Conservation (phyloP, 208 protist genomes). For the Wallacemonas sp. region DNA sequence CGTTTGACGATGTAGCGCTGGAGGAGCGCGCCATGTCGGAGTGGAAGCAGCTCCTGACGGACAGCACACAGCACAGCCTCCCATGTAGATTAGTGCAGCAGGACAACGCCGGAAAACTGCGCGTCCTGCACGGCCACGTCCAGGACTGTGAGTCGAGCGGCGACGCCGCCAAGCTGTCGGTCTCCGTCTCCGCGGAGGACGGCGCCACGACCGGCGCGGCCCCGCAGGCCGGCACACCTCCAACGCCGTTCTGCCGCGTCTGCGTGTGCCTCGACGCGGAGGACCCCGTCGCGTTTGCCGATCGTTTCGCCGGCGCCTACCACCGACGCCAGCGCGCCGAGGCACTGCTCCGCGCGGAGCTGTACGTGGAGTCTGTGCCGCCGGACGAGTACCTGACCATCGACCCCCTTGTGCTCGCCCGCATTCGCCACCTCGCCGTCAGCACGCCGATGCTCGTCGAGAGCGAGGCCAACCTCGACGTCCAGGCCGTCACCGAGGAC, state of each 20-base stretch:
- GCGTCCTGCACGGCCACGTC: constrained; percentile 1
- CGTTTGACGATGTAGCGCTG: constrained; percentile 92
- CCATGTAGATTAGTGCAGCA: constrained; percentile 49
- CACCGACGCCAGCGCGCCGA: constrained; percentile 67
- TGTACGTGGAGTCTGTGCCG: constrained; percentile 96
- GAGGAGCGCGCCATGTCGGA: constrained; percentile 80
- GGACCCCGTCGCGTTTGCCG: constrained; percentile 88
- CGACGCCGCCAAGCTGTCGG: background rate
- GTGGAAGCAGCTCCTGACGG: constrained; percentile 39
- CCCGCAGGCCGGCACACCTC: background rate
- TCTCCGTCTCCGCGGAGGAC: background rate
- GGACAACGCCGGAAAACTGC: constrained; percentile 10
- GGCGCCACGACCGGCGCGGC: background rate
- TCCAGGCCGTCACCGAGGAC: constrained; percentile 68
- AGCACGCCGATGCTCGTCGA: constrained; percentile 77
- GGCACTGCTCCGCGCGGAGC: constrained; percentile 76
- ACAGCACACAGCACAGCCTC: constrained; percentile 37
- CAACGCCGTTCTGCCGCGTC: constrained; percentile 39
- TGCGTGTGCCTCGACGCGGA: constrained; percentile 94
- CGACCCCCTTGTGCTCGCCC: constrained; percentile 56
- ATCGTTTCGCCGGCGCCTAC: constrained; percentile 89
- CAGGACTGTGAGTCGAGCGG: background rate
- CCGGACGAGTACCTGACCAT: constrained; percentile 88
- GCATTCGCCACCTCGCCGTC: constrained; percentile 67
- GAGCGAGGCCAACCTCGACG: constrained; percentile 74